Conservation (phyloP, 2,329 filamentous ascomycete species). For the Aspergillus fijiensis region DNA sequence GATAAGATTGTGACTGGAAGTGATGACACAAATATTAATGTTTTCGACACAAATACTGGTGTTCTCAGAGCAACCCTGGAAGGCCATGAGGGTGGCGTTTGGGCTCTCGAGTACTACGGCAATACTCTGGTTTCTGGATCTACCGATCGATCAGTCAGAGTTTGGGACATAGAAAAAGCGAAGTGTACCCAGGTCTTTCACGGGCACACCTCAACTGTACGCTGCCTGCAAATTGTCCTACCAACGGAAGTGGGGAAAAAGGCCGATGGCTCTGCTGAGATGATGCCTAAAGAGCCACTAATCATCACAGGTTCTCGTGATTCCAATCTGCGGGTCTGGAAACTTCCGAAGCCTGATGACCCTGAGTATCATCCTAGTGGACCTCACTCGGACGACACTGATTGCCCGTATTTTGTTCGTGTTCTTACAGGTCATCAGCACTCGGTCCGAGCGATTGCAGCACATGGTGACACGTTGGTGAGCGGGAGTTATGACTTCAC, state of each 20-base stretch:
- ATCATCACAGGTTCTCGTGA: conserved; percentile 98
- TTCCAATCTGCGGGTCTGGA: conserved; percentile 92
- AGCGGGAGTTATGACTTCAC: conserved; percentile 96
- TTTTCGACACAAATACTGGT: conserved; percentile 96
- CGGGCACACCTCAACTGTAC: conserved; percentile 94
- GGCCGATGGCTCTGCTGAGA: conserved; percentile 69
- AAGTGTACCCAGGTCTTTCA: conserved; percentile 94
- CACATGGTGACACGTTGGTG: conserved; percentile 91
- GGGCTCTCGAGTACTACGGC: conserved; percentile 94
- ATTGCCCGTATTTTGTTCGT: conserved; percentile 93
- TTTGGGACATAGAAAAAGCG: conserved; percentile 96
- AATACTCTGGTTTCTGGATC: conserved; percentile 94
- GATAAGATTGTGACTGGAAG: conserved; percentile 98
- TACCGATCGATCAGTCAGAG: conserved; percentile 95
- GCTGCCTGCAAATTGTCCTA: conserved; percentile 91
- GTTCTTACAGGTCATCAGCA: conserved; percentile 83
- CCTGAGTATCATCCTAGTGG: conserved; percentile 75
- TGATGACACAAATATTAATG: conserved; percentile 95
- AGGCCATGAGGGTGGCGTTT: conserved; percentile 95
- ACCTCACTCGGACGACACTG: conserved; percentile 67
- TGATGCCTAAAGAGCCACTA: conserved; percentile 90
- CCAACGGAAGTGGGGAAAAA: conserved; percentile 74
- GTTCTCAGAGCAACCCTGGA: conserved; percentile 78
- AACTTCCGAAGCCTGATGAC: conserved; percentile 77
- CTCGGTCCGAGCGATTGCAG: conserved; percentile 93